Evolutionary conservation across 2,329 filamentous ascomycete species (phyloP), one percentile per base, ranked within the genome.

Genomic region (Pseudogymnoascus sp.): DNA sequence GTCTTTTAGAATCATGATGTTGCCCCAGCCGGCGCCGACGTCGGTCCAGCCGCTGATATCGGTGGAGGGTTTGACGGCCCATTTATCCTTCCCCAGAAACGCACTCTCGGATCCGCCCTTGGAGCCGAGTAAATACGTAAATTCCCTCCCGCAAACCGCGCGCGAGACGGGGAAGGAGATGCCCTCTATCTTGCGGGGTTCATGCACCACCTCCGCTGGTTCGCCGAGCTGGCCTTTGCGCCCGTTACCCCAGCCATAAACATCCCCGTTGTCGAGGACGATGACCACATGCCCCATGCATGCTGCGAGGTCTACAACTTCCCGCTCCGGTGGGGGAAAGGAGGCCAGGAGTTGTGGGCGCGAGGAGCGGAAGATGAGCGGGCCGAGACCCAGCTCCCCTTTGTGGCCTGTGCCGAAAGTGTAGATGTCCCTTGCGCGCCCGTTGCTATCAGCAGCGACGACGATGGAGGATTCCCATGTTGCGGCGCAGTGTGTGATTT

Each of bases 201-300:
- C 69, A 74, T 81, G 79, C 2, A 87, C 71, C 28, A 85, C 70
- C 5, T 75, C 77, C 28, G 75, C 74, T 0, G 81, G 80, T 41
- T 77, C 73, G 0, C 91, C 92, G 1, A 96, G 75, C 71, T 99
- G 93, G 0, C 90, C 90, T 70, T 96, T 94, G 22, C 91, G 82
- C 12, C 89, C 87, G 67, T 85, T 90, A 0, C 94, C 94, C 93
- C 93, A 97, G 2, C 91, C 92, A 71, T 89, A 96, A 1, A 87
- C 86, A 14, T 88, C 80, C 0, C 92, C 93, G 70, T 88, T 87
- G 43, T 81, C 81, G 3, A 96, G 74, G 0, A 97, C 81, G 1
- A 78, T 84, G 14, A 95, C 82, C 0, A 85, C 84, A 70, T 99
- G 94, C 20, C 84, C 85, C 78, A 96, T 88, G 32, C 89, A 85